A percentile compares a stretch with the other conserved stretches of the same genome.
Evolutionary conservation across 768 basidiomycete genomes (phyloP).

Genomic region (Leccinum broughii): DNA sequence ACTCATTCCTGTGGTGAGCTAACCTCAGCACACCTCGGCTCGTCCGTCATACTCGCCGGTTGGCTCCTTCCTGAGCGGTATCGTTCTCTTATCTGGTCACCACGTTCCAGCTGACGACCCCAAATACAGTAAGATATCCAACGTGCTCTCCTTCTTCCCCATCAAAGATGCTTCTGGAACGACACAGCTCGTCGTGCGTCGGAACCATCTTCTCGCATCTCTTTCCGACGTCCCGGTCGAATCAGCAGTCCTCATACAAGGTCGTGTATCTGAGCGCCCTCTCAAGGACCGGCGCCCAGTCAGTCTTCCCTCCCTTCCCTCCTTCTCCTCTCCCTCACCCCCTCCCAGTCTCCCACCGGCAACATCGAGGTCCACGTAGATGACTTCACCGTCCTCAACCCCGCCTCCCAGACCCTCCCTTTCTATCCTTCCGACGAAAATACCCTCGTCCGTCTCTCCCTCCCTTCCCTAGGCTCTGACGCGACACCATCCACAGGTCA

Average conservation of each 20-base stretch:
- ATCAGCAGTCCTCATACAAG: slow-evolving; percentile 75
- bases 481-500: slow-evolving; percentile 50
- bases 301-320: slow-evolving; percentile 28
- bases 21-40: slow-evolving; percentile 49
- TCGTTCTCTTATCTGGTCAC: slow-evolving; percentile 34
- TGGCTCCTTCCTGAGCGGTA: slow-evolving; percentile 85
- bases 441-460: slow-evolving; percentile 58
- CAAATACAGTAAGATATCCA: slow-evolving; percentile 60
- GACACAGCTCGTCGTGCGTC: slow-evolving; percentile 74
- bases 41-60: slow-evolving; percentile 70
- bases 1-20: slow-evolving; percentile 70
- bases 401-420: slow-evolving; percentile 70
- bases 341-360: slow-evolving; percentile 57
- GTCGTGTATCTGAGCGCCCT: slow-evolving; percentile 68
- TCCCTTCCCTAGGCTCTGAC: not conserved
- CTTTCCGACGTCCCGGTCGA: slow-evolving; percentile 72
- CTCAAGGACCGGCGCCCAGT: slow-evolving; percentile 61
- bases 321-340: slow-evolving; percentile 7
- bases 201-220: slow-evolving; percentile 38
- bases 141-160: slow-evolving; percentile 79
- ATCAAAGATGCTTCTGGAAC: slow-evolving; percentile 78
- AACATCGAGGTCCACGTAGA: slow-evolving; percentile 80
- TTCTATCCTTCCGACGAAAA: slow-evolving; percentile 80
- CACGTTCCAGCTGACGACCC: slow-evolving; percentile 36
- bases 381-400: slow-evolving; percentile 73